Conservation (phyloP, 441 rosid genomes). For the Populus hybrid region DNA sequence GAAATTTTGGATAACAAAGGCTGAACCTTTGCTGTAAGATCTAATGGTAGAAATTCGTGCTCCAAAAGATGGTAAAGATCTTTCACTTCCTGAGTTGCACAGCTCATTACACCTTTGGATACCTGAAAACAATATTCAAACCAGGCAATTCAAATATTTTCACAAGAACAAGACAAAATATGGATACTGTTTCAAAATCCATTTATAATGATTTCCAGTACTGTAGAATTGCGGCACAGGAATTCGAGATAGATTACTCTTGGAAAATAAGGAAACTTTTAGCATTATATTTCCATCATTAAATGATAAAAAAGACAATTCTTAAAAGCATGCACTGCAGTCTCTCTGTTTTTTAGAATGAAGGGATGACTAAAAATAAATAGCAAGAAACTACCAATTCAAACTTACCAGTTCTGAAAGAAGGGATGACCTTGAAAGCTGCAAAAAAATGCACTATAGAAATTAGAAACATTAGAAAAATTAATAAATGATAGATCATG, state of each 20-base stretch:
- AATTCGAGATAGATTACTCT: not conserved
- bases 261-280: not conserved
- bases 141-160: not conserved
- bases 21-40: constrained; percentile 75
- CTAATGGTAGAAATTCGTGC: constrained; percentile 84
- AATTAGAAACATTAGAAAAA: constrained; percentile 6
- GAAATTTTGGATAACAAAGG: constrained; percentile 75
- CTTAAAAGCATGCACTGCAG: not conserved
- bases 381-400: not conserved
- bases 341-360: too few species aligned
- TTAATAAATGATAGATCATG: not conserved
- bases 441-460: constrained; percentile 28
- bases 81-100: constrained; percentile 94
- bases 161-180: not conserved
- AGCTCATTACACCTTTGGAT: constrained; percentile 84
- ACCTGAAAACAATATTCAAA: constrained; percentile 44
- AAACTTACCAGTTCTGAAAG: constrained; percentile 84
- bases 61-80: constrained; percentile 91
- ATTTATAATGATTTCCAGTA: not conserved
- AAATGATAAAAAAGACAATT: too few species aligned
- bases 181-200: not conserved
- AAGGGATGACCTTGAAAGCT: constrained; percentile 91
- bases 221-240: not conserved
- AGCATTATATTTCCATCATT: not conserved
- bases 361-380: too few species aligned